Conservation (phyloP, 176 grass and related monocot species). For the Zoysia japonica region DNA sequence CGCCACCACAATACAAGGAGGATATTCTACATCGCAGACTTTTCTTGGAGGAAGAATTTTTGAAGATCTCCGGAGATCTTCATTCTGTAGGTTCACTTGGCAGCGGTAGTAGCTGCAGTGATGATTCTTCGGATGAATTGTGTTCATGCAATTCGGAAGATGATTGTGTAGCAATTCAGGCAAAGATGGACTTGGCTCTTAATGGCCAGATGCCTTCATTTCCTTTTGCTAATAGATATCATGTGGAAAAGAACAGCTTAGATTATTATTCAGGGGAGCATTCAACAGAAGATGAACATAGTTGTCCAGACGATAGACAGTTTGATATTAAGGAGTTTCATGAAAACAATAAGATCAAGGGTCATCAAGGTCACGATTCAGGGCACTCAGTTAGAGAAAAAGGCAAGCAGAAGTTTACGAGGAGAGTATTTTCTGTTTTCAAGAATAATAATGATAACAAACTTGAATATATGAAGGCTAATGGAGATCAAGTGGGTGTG, state of each 20-base stretch:
- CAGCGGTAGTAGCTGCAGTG: conserved; percentile 69
- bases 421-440: conserved; percentile 53
- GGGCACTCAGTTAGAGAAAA: conserved; percentile 42
- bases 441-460: conserved; percentile 52
- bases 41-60: conserved; percentile 73
- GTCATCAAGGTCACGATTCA: conserved; percentile 38
- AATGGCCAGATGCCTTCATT: conserved; percentile 38
- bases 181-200: conserved; percentile 46
- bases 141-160: conserved; percentile 84
- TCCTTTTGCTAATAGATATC: conserved; percentile 50
- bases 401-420: conserved; percentile 54
- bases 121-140: conserved; percentile 71
- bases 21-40: conserved; percentile 83
- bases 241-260: conserved; percentile 41
- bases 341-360: conserved; percentile 35
- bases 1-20: conserved; percentile 87
- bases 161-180: conserved; percentile 48
- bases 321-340: conserved; percentile 41
- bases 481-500: conserved; percentile 30
- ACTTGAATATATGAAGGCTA: conserved; percentile 37
- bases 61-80: conserved; percentile 65
- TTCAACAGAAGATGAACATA: conserved; percentile 37
- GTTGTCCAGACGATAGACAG: conserved; percentile 19
- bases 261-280: conserved; percentile 29
- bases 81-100: conserved; percentile 52